Percentiles rank a stretch among this genome's conserved stretches.
Evolutionary conservation across 208 protist genomes (phyloP).

Genomic region (Leishmania martiniquensis): DNA sequence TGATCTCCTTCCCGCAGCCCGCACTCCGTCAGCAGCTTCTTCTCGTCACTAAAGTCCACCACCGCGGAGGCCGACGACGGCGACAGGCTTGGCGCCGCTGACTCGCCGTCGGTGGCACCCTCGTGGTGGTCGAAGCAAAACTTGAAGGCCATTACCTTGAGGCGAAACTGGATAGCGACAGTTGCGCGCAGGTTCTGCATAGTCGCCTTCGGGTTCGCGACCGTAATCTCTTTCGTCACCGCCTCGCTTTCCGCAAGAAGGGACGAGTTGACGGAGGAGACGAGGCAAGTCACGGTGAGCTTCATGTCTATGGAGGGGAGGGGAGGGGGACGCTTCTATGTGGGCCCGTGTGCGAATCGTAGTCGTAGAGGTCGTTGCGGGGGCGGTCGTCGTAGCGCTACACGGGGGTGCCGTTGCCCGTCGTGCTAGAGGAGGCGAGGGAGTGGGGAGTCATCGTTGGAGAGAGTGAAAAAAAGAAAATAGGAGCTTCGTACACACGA

Average conservation of each 20-base stretch:
- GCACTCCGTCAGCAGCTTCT: slow-evolving; percentile 55
- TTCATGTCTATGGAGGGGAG: slow-evolving; percentile 74
- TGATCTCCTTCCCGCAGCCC: slow-evolving; percentile 73
- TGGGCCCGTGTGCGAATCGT: neutral
- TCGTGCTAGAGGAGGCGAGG: neutral
- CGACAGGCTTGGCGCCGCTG: neutral
- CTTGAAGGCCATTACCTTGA: slow-evolving; percentile 60
- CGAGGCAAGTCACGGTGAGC: slow-evolving; percentile 55
- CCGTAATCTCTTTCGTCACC: slow-evolving; percentile 69
- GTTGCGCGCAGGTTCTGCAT: slow-evolving; percentile 75
- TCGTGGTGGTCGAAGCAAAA: slow-evolving; percentile 34
- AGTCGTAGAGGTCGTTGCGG: neutral
- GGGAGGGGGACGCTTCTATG: neutral
- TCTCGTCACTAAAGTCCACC: slow-evolving; percentile 72
- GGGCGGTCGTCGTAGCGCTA: neutral
- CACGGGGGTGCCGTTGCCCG: neutral
- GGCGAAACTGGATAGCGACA: slow-evolving; percentile 73
- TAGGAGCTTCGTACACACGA: neutral
- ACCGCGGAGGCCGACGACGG: neutral
- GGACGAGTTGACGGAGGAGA: slow-evolving; percentile 46
- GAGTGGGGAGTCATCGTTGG: neutral
- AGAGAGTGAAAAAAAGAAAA: slow-evolving; percentile 3
- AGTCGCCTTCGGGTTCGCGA: slow-evolving; percentile 76
- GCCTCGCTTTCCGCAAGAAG: slow-evolving; percentile 36
- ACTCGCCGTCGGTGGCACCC: neutral